A percentile compares a stretch with the other conserved stretches of the same genome.
These are phyloP conservation scores for Wickerhamiella siamensis DNA, from an alignment of 805 yeast species.

Conservation along the genomic window DNA sequence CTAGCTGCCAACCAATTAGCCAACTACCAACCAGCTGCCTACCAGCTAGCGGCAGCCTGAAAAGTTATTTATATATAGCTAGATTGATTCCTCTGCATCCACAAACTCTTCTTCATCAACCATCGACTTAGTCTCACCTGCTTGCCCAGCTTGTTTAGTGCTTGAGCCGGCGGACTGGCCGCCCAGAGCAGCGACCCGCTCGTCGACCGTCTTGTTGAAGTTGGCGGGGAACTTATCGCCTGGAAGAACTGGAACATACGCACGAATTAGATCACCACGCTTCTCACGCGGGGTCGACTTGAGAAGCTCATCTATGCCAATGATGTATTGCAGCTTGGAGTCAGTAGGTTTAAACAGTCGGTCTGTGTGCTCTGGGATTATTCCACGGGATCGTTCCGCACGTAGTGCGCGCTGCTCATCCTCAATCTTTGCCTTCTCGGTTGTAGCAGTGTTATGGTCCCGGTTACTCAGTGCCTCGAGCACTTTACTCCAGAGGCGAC, in stretches of 20 bases:
- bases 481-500: constrained; percentile 72
- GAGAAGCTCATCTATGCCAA: constrained; percentile 43
- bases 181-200: constrained; percentile 28
- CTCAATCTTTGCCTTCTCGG: constrained; percentile 76
- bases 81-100: constrained; percentile 13
- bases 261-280: constrained; percentile 42
- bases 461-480: constrained; percentile 65
- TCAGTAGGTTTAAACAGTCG: constrained; percentile 46
- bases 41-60: background rate
- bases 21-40: background rate
- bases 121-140: background rate
- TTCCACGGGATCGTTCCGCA: constrained; percentile 61
- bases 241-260: constrained; percentile 66
- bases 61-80: background rate
- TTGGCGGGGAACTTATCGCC: constrained; percentile 57
- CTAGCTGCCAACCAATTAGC: background rate
- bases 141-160: too few species aligned
- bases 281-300: constrained; percentile 38
- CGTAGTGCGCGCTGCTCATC: constrained; percentile 68
- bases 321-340: constrained; percentile 42
- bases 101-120: constrained; percentile 16
- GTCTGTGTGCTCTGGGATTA: constrained; percentile 52
- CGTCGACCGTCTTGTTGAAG: constrained; percentile 53
- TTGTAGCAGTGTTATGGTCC: constrained; percentile 74
- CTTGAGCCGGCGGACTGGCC: background rate